Conservation (phyloP, 805 yeast species). For the Metschnikowia drakensbergensis region DNA sequence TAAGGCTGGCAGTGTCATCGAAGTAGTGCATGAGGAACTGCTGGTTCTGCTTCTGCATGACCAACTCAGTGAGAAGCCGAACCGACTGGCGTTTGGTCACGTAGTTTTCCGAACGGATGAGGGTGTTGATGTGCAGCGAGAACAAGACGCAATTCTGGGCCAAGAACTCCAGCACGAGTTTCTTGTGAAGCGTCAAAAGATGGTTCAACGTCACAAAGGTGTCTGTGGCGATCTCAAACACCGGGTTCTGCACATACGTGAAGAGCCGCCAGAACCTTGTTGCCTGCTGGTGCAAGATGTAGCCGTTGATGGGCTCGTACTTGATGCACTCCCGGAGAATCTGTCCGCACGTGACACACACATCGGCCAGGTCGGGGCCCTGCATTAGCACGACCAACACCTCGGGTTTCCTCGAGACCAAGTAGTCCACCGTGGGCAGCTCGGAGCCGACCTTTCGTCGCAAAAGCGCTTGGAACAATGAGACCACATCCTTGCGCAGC, state of each 20-base stretch:
- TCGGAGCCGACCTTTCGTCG: conserved; percentile 73
- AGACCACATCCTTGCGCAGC: conserved; percentile 76
- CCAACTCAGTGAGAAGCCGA: conserved; percentile 66
- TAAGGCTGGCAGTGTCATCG: conserved; percentile 75
- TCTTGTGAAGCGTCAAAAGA: conserved; percentile 64
- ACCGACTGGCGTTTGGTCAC: conserved; percentile 91
- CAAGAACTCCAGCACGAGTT: conserved; percentile 68
- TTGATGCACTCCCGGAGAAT: conserved; percentile 83
- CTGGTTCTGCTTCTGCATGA: conserved; percentile 68
- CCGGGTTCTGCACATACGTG: conserved; percentile 66
- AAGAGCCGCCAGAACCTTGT: conserved; percentile 78
- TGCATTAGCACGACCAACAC: conserved; percentile 58
- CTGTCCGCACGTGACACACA: conserved; percentile 68
- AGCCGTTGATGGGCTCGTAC: conserved; percentile 63
- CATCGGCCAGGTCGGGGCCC: conserved; percentile 72
- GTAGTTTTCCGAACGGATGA: conserved; percentile 76
- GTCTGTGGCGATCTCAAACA: conserved; percentile 89
- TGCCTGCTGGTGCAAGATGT: conserved; percentile 47
- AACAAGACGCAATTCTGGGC: conserved; percentile 53
- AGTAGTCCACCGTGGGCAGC: conserved; percentile 83
- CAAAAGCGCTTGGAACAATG: conserved; percentile 69
- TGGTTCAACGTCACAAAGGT: conserved; percentile 76
- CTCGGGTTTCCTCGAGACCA: conserved; percentile 57
- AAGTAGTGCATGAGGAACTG: conserved; percentile 72
- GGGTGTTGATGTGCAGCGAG: conserved; percentile 57